Evolutionary conservation across 108 stramenopile species (phyloP).

Genomic region (Pelagomonas calceolata): DNA sequence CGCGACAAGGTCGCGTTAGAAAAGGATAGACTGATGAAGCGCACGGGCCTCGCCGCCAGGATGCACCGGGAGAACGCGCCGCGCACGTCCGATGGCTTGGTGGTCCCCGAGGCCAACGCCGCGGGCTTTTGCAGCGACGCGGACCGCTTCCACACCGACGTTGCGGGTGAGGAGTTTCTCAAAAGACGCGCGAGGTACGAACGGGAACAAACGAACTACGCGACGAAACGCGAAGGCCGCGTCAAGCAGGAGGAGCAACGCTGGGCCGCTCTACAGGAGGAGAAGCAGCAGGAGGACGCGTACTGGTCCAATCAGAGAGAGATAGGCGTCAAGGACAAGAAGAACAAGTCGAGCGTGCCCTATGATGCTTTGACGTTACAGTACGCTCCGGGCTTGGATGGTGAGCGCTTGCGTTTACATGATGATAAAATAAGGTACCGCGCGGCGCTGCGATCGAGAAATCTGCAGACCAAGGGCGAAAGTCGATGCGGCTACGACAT

Average conservation of each 20-base stretch:
- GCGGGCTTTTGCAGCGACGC: conserved; percentile 24
- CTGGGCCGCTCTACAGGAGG: conserved; percentile 8
- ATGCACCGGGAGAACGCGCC: conserved; percentile 27
- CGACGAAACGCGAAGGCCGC: neutral
- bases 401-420: conserved; percentile 6
- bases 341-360: conserved; percentile 13
- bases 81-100: conserved; percentile 7
- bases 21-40: conserved; percentile 26
- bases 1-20: conserved; percentile 50
- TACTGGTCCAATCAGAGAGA: neutral
- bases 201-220: neutral
- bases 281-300: conserved; percentile 10
- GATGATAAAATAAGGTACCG: conserved; percentile 13
- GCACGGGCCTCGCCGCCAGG: conserved; percentile 13
- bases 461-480: conserved; percentile 3
- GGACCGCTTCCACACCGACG: conserved; percentile 25
- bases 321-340: conserved; percentile 6
- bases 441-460: neutral
- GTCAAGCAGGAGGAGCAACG: conserved; percentile 7
- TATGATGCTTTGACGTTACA: conserved; percentile 12
- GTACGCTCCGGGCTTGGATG: conserved; percentile 10
- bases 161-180: conserved; percentile 21
- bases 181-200: conserved; percentile 5
- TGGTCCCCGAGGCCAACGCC: conserved; percentile 7
- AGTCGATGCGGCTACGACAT: conserved; percentile 14